Percentiles rank a stretch among this genome's conserved stretches.
These are phyloP conservation scores for Hymenoscyphus scutula DNA, from an alignment of 2,329 filamentous ascomycete genomes.

Conservation along the genomic window DNA sequence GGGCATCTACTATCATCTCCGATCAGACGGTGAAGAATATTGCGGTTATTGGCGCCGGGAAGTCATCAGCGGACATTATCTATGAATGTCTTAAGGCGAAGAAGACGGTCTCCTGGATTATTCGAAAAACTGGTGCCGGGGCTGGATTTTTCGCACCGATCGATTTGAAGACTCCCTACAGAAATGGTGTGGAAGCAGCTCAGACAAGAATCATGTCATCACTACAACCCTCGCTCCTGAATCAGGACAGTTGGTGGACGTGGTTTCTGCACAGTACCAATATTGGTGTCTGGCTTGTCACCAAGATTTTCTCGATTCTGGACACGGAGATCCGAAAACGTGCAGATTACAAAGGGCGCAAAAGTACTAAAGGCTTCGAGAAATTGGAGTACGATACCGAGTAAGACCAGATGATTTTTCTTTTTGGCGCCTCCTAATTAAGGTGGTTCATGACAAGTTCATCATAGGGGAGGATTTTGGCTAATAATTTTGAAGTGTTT, in stretches of 20 bases:
- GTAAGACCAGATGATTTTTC: no score
- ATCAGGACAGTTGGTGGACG: not conserved
- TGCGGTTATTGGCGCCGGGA: slow-evolving; percentile 13
- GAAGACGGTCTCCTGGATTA: slow-evolving; percentile 14
- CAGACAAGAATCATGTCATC: not conserved
- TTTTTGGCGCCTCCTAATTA: no score
- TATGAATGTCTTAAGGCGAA: slow-evolving; percentile 7
- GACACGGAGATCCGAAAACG: not conserved
- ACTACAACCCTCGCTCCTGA: not conserved
- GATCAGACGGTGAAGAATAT: not conserved
- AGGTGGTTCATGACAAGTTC: no score
- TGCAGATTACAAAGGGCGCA: not conserved
- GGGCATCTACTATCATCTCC: slow-evolving; percentile 3
- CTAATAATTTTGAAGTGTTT: not conserved
- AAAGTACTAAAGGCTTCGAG: slow-evolving; percentile 9
- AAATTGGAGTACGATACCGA: slow-evolving; percentile 5
- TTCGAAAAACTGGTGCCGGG: not conserved
- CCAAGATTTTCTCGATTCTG: not conserved
- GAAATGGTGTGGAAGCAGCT: not conserved
- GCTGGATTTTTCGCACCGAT: slow-evolving; percentile 5
- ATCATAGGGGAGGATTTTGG: not conserved
- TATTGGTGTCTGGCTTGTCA: no score
- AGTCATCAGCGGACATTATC: slow-evolving; percentile 15
- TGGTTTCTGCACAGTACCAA: not conserved
- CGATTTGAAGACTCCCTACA: not conserved